These are phyloP conservation scores for Melanogaster broomeanus DNA, from an alignment of 768 basidiomycete genomes.

Conservation along the genomic window DNA sequence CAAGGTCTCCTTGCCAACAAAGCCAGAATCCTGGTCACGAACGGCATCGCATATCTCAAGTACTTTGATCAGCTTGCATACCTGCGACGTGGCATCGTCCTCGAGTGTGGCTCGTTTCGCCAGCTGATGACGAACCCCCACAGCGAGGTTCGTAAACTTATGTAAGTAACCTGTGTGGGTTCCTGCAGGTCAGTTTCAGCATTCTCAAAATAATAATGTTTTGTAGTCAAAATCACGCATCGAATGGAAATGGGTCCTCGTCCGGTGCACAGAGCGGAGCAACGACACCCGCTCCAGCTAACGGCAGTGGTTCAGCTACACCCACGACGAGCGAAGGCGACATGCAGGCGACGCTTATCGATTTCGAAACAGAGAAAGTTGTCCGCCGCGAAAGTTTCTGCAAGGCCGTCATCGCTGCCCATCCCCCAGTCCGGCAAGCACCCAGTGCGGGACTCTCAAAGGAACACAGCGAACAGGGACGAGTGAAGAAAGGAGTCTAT, in stretches of 20 bases:
- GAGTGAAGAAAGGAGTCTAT: conserved; percentile 79
- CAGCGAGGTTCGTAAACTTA: conserved; percentile 70
- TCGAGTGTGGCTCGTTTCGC: conserved; percentile 72
- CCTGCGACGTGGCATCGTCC: conserved; percentile 78
- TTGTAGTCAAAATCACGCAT: conserved; percentile 48
- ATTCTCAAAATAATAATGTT: neutral
- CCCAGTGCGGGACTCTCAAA: conserved; percentile 52
- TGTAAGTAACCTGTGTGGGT: conserved; percentile 48
- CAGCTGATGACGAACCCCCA: conserved; percentile 59
- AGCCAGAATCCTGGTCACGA: conserved; percentile 84
- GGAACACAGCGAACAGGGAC: conserved; percentile 79
- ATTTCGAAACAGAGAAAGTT: conserved; percentile 55
- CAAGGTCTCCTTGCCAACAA: conserved; percentile 79
- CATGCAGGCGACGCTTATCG: conserved; percentile 18
- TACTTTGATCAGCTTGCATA: conserved; percentile 76
- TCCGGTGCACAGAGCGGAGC: conserved; percentile 44
- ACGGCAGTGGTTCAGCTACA: conserved; percentile 21
- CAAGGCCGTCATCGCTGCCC: conserved; percentile 51
- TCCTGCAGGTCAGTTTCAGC: neutral
- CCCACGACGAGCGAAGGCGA: conserved; percentile 23
- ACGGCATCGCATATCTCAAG: conserved; percentile 80
- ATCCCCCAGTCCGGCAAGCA: conserved; percentile 39
- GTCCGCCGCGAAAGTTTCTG: conserved; percentile 57
- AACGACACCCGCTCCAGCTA: conserved; percentile 49
- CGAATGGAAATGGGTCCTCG: conserved; percentile 37